Conservation (phyloP, 2,329 filamentous ascomycete species). For the Claviceps sp. region DNA sequence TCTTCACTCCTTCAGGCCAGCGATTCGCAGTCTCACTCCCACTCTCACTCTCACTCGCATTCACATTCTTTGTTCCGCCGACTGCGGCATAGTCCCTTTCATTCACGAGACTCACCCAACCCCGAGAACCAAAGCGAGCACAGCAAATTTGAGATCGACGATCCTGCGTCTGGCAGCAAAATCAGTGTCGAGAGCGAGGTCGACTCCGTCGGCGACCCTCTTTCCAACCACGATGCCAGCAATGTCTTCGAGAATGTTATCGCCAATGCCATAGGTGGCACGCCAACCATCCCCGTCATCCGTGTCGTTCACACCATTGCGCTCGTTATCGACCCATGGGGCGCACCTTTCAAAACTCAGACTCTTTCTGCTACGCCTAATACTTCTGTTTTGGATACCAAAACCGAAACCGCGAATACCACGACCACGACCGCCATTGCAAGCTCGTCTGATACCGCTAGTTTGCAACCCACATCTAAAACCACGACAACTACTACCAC, state of each 20-base stretch:
- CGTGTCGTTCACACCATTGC: slow-evolving; percentile 41
- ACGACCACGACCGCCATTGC: no score
- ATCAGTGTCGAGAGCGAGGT: slow-evolving; percentile 10
- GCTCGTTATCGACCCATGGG: slow-evolving; percentile 36
- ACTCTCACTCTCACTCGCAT: slow-evolving; percentile 13
- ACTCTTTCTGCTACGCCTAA: slow-evolving; percentile 24
- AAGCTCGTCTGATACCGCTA: slow-evolving; percentile 17
- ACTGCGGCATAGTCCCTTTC: slow-evolving; percentile 8
- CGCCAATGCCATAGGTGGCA: slow-evolving; percentile 2
- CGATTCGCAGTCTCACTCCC: slow-evolving; percentile 11
- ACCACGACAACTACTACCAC: slow-evolving; percentile 15
- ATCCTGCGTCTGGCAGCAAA: slow-evolving; percentile 14
- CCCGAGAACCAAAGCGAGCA: background rate
- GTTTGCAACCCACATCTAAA: slow-evolving; percentile 23
- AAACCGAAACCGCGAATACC: no score
- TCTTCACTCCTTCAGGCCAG: slow-evolving; percentile 26
- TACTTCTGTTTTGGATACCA: no score
- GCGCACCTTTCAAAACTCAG: slow-evolving; percentile 29
- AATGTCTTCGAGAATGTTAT: slow-evolving; percentile 8
- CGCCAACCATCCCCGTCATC: slow-evolving; percentile 21
- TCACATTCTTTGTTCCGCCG: slow-evolving; percentile 13
- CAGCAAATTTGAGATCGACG: slow-evolving; percentile 7
- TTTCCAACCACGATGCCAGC: slow-evolving; percentile 4
- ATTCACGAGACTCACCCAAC: slow-evolving; percentile 6
- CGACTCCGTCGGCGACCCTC: slow-evolving; percentile 5